phyloP scores from a whole-genome alignment of 2,329 filamentous ascomycete species.

The Tricladium varicosporioides region DNA sequence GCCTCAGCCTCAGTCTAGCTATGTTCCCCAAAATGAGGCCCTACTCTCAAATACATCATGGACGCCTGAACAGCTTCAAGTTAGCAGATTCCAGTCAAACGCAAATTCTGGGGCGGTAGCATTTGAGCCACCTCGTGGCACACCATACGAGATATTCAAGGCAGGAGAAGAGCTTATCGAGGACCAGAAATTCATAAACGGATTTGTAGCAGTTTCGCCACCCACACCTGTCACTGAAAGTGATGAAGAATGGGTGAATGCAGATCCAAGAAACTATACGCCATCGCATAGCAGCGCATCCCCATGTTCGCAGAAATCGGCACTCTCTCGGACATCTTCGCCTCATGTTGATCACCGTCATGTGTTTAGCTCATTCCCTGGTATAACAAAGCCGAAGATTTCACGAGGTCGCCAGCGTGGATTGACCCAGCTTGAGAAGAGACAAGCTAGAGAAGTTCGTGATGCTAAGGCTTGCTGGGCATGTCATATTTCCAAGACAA shows the following conservation, averaged over 20 bases:
- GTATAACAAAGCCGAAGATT: conserved; percentile 23
- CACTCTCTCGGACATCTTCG: conserved; percentile 15
- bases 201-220: conserved; percentile 28
- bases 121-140: conserved; percentile 56
- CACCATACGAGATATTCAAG: conserved; percentile 62
- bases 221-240: conserved; percentile 20
- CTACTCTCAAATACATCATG: conserved; percentile 20
- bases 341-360: conserved; percentile 24
- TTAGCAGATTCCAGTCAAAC: conserved; percentile 15
- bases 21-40: conserved; percentile 4
- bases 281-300: conserved; percentile 18
- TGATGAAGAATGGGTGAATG: conserved; percentile 23
- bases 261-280: conserved; percentile 9
- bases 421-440: conserved; percentile 31
- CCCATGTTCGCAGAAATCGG: conserved; percentile 16
- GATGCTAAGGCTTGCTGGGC: conserved; percentile 34
- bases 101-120: conserved; percentile 15
- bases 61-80: conserved; percentile 21
- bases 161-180: conserved; percentile 72
- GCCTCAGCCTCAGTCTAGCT: conserved; percentile 8
- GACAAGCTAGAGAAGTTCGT: conserved; percentile 31
- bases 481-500: conserved; percentile 35
- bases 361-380: conserved; percentile 25
- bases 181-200: conserved; percentile 3
- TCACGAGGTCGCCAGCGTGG: conserved; percentile 27